Base-by-base conservation (phyloP, 1,284 basidiomycete species). In the Ustilago hordei region DNA sequence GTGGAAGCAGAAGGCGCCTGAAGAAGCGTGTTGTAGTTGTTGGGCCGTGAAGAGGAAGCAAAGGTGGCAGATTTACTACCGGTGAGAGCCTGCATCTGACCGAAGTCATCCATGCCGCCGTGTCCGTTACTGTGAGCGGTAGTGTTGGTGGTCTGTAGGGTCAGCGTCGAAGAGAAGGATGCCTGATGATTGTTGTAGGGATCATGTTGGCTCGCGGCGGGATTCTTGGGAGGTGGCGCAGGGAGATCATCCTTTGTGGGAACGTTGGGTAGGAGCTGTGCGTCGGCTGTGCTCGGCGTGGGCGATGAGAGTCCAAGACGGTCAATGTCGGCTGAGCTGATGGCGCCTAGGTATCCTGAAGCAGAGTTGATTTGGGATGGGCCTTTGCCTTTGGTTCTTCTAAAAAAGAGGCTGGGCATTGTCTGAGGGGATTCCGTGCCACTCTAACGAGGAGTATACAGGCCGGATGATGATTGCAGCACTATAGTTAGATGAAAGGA, bases 211-310 rank as follows among this genome's bases (percentile, higher is more conserved):
- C 31, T 36, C 41, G 36, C 23, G 23, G 13, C 7, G 9, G 61
- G 12, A 5, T 73, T 48, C 38, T 68, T 74, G 43, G 67, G 67
- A 7, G 67, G 60, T 7, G 58, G 62, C 1, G 36, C 32, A 8
- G 69, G 75, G 1, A 77, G 43, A 52, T 77, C 75, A 59, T 77
- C 60, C 48, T 77, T 77, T 5, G 75, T 69, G 8, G 75, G 75
- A 5, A 77, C 69, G 13, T 31, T 50, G 23, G 75, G 75, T 12
- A 78, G 55, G 15, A 61, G 35, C n/a, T 60, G 54, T 4, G 75
- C 75, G 28, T 78, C 75, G 1, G 75, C 64, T 7, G 61, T 62
- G 64, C 70, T 74, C 7, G 75, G 75, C 8, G 75, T 74, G 17
- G 75, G 75, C 7, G 75, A 69, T 7, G 60, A 53, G 12, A 73